Base-by-base conservation (phyloP, 108 stramenopile species). In the Epithemia pelagica region DNA sequence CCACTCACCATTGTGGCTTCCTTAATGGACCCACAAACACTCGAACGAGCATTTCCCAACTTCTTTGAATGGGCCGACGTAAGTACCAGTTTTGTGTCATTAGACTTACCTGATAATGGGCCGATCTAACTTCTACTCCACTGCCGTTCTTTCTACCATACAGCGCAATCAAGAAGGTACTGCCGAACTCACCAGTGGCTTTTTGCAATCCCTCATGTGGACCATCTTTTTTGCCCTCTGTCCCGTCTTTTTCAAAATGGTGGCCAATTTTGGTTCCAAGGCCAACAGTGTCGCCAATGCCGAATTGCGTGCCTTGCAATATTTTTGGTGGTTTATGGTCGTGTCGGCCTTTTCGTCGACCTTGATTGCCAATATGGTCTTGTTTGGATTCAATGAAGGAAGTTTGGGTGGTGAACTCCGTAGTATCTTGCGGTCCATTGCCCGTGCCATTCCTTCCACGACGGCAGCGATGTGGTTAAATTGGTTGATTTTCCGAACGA, bases 291-390 rank as follows among this genome's bases (percentile, higher is more conserved):
- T 88, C 22, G 78, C 77, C 51, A 69, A 65, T 22, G 84, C 87
- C 51, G 89, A 89, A 75, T 81, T 77, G 37, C 74, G 69, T 31
- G 87, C 90, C 0, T 69, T 94, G 10, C 54, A 76, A 32, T 95
- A 95, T 69, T 95, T 88, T 58, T 95, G 93, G 93, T 88, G 76
- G 69, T 91, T 95, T 68, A 88, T 89, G 87, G 59, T 90, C 7
- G 61, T 89, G 54, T 84, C 91, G 8, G 88, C 87, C 18, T 91
- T 90, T 67, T 82, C 89, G 5, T 87, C 88, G 1, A 82, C 80
- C 0, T 76, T 78, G 28, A 52, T 95, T 22, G 74, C 81, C n/a
- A 80, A 76, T 21, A 84, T 88, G 10, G 72, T 83, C 2, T 60
- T 88, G 28, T 59, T 77, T 18, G 78, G 83, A 51, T 83, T 87